Conservation (phyloP, 83 land plant species). For the Diphasiastrum complanatum region DNA sequence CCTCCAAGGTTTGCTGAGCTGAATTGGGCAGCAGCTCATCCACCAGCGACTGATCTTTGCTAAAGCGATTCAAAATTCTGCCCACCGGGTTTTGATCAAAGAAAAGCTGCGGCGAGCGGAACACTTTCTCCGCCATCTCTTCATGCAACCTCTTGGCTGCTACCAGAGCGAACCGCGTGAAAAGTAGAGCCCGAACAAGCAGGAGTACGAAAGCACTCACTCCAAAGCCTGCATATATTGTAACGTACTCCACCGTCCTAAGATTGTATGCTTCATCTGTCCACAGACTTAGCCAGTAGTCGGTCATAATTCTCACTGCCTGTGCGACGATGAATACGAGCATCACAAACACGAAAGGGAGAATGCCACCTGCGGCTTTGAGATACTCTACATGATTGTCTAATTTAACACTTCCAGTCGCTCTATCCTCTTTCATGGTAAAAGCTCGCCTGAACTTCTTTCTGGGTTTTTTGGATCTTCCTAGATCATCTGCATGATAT, state of each 20-base stretch:
- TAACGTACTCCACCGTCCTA: conserved; percentile 11
- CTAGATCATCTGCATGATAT: too few relatives aligned
- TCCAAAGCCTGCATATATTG: conserved; percentile 23
- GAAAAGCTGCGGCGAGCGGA: conserved; percentile 32
- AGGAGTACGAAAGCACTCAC: conserved; percentile 19
- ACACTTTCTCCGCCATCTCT: conserved; percentile 30
- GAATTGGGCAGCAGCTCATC: conserved; percentile 33
- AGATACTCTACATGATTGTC: too few relatives aligned
- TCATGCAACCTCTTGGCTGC: conserved; percentile 30
- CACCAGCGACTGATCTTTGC: conserved; percentile 36
- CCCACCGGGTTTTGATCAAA: conserved; percentile 33
- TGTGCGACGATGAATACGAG: conserved; percentile 20
- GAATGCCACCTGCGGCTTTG: too few relatives aligned
- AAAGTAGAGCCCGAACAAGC: conserved; percentile 20
- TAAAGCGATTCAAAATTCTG: conserved; percentile 35
- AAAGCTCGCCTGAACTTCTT: too few relatives aligned
- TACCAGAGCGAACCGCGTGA: conserved; percentile 14
- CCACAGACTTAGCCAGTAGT: conserved; percentile 41
- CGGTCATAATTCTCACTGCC: conserved; percentile 33
- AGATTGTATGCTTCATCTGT: conserved; percentile 24
- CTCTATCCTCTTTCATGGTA: too few relatives aligned
- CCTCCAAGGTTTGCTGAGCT: conserved; percentile 25
- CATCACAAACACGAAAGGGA: conserved; percentile 15
- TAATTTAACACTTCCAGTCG: too few relatives aligned
- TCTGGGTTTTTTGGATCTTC: too few relatives aligned